Conservation (phyloP, 2,329 filamentous ascomycete genomes). For the Triangularia setosa region DNA sequence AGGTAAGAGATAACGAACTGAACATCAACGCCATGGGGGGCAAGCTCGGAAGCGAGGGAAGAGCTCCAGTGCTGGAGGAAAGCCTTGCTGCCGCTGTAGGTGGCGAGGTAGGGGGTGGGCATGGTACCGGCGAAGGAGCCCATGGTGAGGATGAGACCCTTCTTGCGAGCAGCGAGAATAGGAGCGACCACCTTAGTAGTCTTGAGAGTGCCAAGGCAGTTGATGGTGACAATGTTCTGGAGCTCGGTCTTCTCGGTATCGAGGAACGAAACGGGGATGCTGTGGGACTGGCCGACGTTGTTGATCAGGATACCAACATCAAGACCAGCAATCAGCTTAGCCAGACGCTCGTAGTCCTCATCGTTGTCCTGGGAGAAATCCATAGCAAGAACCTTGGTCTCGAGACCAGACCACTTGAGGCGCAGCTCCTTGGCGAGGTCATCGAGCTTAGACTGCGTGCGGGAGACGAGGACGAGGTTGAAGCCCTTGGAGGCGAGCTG, state of each 20-base stretch:
- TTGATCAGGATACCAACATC: conserved; percentile 89
- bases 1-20: conserved; percentile 89
- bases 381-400: conserved; percentile 81
- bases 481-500: conserved; percentile 89
- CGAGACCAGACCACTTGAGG: conserved; percentile 59
- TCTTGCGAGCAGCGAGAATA: conserved; percentile 76
- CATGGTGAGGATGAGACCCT: conserved; percentile 92
- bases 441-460: conserved; percentile 88
- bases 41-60: conserved; percentile 77
- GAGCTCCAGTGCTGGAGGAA: conserved; percentile 97
- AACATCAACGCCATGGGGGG: conserved; percentile 77
- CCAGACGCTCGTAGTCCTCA: conserved; percentile 72
- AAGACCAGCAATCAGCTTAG: conserved; percentile 63
- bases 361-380: conserved; percentile 82
- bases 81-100: conserved; percentile 95
- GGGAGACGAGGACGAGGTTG: conserved; percentile 91
- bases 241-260: conserved; percentile 77
- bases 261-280: conserved; percentile 84
- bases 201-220: conserved; percentile 85
- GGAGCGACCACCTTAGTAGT: conserved; percentile 83
- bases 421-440: conserved; percentile 71
- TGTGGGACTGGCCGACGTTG: conserved; percentile 94
- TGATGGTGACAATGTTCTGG: conserved; percentile 88
- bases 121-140: conserved; percentile 92
- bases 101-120: conserved; percentile 87